Percentiles rank a stretch among this genome's conserved stretches.
These are phyloP conservation scores for Cichorium intybus DNA, from an alignment of 140 eudicot genomes.

Conservation along the genomic window DNA sequence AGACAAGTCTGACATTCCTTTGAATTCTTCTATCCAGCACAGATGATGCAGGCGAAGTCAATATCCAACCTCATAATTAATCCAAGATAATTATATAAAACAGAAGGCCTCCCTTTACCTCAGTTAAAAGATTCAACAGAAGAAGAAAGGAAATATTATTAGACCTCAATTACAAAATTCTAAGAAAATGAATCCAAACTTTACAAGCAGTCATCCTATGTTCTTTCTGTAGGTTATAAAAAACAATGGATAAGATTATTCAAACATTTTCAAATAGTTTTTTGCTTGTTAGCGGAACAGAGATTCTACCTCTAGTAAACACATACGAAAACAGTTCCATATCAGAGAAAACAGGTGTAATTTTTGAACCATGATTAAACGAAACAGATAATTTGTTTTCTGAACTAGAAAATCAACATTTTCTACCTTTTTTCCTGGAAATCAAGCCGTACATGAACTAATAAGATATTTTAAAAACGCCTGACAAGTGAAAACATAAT, in stretches of 20 bases:
- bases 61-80: conserved; percentile 35
- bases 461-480: not conserved
- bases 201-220: not conserved
- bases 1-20: conserved; percentile 70
- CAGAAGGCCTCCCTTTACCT: conserved; percentile 41
- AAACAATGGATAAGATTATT: not conserved
- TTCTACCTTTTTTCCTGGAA: conserved; percentile 1
- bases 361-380: not conserved
- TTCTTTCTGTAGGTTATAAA: not conserved
- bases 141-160: not conserved
- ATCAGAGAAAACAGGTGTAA: not conserved
- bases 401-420: not conserved
- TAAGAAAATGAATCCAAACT: conserved; percentile 6
- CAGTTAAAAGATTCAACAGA: conserved; percentile 23
- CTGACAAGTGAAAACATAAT: not conserved
- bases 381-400: not conserved
- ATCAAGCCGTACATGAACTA: not conserved
- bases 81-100: conserved; percentile 19
- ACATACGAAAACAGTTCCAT: not conserved
- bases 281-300: not conserved
- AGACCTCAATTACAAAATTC: conserved; percentile 22
- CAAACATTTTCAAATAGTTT: not conserved
- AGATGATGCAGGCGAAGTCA: conserved; percentile 12
- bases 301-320: not conserved
- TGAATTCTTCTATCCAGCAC: conserved; percentile 42